These are phyloP conservation scores for Candida methanosorbosa DNA, from an alignment of 805 yeast genomes.

Conservation along the genomic window DNA sequence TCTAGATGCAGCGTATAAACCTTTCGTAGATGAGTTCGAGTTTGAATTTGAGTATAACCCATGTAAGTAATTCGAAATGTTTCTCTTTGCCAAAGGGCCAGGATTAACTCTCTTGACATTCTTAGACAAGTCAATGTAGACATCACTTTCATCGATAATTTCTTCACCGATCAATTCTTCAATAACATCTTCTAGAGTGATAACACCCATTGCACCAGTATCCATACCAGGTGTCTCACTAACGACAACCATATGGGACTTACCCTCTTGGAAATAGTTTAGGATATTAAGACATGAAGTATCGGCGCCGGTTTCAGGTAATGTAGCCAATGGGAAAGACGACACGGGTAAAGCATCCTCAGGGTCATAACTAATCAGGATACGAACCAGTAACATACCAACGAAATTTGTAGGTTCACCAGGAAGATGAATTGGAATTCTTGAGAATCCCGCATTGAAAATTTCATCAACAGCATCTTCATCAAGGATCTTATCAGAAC, in stretches of 20 bases:
- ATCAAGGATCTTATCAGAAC: slow-evolving; percentile 74
- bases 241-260: slow-evolving; percentile 94
- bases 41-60: slow-evolving; percentile 32
- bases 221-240: slow-evolving; percentile 75
- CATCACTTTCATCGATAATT: slow-evolving; percentile 93
- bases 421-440: slow-evolving; percentile 91
- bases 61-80: slow-evolving; percentile 61
- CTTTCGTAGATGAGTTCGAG: background rate
- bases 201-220: slow-evolving; percentile 79
- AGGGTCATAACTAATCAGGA: slow-evolving; percentile 90
- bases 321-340: slow-evolving; percentile 87
- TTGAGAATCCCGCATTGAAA: slow-evolving; percentile 86
- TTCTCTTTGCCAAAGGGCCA: slow-evolving; percentile 65
- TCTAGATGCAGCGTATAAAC: background rate
- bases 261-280: slow-evolving; percentile 96
- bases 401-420: slow-evolving; percentile 83
- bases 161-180: slow-evolving; percentile 98
- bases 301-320: slow-evolving; percentile 88
- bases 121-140: slow-evolving; percentile 82
- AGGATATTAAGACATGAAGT: slow-evolving; percentile 91
- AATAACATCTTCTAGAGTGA: slow-evolving; percentile 94
- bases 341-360: slow-evolving; percentile 92
- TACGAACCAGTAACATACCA: slow-evolving; percentile 91
- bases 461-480: slow-evolving; percentile 82
- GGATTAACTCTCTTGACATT: slow-evolving; percentile 73